Evolutionary conservation across 148 eudicot species (phyloP), one percentile per base, ranked within the genome.

Genomic region (Vaccinium vitisidaea): DNA sequence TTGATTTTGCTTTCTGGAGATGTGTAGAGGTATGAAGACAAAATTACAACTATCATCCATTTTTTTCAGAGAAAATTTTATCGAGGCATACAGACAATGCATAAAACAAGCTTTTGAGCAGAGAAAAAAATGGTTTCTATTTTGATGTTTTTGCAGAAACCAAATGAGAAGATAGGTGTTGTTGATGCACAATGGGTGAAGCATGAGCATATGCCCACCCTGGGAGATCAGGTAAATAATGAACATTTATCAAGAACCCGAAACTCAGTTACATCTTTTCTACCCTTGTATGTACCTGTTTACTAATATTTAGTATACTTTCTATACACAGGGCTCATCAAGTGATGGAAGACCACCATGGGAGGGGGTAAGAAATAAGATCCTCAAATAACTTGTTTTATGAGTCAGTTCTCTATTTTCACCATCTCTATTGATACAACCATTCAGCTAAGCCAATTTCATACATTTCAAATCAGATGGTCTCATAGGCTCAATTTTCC

Each of bases 181-280:
- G 30, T 63, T 67, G 88, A 86, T 83, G 82, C 88, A 46, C 88
- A 86, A 86, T 83, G 88, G 88, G 18, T 86, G 32, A 59, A 86
- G 50, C 88, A 86, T 82, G 23, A 77, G 78, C 79, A 19, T 10
- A 11, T 86, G 73, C 88, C 88, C 21, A 65, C 88, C 11, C 85
- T 86, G 9, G 79, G 78, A 82, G 8, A 69, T 39, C 85, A 83
- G 88, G 88, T 86, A 27, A 65, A 25, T 25, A 25, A 53, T 79
- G n/a, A 16, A 75, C 23, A 39, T 39, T 46, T 53, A 75, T 46
- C 79, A 16, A 27, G 18, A 30, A 14, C 8, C 16, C 46, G 5
- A 32, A 27, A 70, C 19, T 12, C 3, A 27, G 16, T 2, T 30
- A 70, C 43, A 30, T 46, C 46, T 46, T 8, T 75, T 19, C 21